Percentiles rank a stretch among this genome's conserved stretches.
Evolutionary conservation across 768 basidiomycete species (phyloP).

Genomic region (Xerocomus spinulosus): DNA sequence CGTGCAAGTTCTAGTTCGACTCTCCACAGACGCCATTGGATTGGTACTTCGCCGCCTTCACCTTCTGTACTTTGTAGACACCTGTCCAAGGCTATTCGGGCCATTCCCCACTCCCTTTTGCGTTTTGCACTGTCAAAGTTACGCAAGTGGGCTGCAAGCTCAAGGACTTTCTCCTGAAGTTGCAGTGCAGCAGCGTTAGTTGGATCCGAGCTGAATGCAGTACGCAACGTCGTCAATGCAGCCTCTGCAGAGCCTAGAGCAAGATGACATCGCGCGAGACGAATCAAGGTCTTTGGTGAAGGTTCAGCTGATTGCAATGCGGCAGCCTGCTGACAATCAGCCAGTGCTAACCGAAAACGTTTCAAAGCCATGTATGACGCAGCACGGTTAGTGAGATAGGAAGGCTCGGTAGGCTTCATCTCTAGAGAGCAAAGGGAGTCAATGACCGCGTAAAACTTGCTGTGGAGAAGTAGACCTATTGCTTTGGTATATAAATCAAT

Average conservation of each 20-base stretch:
- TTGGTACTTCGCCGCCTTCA: slow-evolving; percentile 71
- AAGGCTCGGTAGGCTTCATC: slow-evolving; percentile 59
- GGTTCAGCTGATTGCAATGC: slow-evolving; percentile 58
- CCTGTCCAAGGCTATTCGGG: slow-evolving; percentile 74
- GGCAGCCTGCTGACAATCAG: slow-evolving; percentile 74
- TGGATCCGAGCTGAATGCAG: slow-evolving; percentile 58
- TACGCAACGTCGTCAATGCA: slow-evolving; percentile 63
- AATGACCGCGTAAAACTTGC: slow-evolving; percentile 13
- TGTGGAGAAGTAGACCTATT: slow-evolving; percentile 46
- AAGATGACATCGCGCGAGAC: slow-evolving; percentile 80
- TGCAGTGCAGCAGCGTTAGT: slow-evolving; percentile 55
- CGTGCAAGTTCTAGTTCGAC: slow-evolving; percentile 73
- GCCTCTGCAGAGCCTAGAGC: slow-evolving; percentile 67
- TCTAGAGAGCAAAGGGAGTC: slow-evolving; percentile 33
- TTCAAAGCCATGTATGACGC: slow-evolving; percentile 82
- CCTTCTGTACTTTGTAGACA: slow-evolving; percentile 68
- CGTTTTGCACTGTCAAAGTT: slow-evolving; percentile 55
- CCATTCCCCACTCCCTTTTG: slow-evolving; percentile 71
- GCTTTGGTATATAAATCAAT: slow-evolving; percentile 72
- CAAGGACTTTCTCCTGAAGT: slow-evolving; percentile 55
- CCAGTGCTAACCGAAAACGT: slow-evolving; percentile 66
- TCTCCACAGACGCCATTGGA: slow-evolving; percentile 77
- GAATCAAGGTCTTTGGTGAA: slow-evolving; percentile 72
- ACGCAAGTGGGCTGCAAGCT: slow-evolving; percentile 61
- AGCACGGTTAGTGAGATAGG: slow-evolving; percentile 81